Evolutionary conservation across 805 yeast species (phyloP), one percentile per base, ranked within the genome.

Genomic region (Debaryomyces prosopidis): DNA sequence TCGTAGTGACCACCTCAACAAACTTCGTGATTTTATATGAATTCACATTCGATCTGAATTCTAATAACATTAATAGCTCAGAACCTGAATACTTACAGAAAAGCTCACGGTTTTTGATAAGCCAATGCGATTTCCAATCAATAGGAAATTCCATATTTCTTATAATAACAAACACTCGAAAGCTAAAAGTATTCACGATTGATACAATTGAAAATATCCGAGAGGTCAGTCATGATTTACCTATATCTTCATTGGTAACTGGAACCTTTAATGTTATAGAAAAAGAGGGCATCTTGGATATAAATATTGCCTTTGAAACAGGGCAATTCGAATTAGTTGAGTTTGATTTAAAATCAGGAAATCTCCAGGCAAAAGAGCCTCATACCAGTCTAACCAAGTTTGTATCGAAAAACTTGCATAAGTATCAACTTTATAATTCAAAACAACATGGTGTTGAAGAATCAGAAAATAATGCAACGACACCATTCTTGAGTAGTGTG

Each of bases 391-490:
- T 62, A 18, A 40, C 48, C 9, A 47, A 50, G 5, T 59, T 63
- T 44, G 54, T 62, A 7, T 43, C 45, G 11, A 62, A 50, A 36
- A 43, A 49, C 14, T 45, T 65, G 16, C 52, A 56, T 43, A 55
- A 57, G 7, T 60, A 45, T 43, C 66, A 60, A 40, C 34, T 62
- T 17, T 44, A 46, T 3, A 54, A 58, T 27, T 51, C 62, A 5
- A 40, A 44, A 10, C 57, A 43, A 1, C 43, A 43, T 18, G 45
- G 19, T n/a, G 26, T 34, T 12, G 40, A 37, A 10, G 30, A 19
- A 14, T 34, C 45, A 9, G 49, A 44, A 44, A 34, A 16, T 16
- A n/a, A 27, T 17, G 49, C 47, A 11, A 23, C 49, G 7, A 47
- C 46, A 35, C 47, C 47, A 19, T 60, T 54, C 39, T 51, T 63